phyloP scores from a whole-genome alignment of 805 yeast genomes.

The Debaryomyces maramus region DNA sequence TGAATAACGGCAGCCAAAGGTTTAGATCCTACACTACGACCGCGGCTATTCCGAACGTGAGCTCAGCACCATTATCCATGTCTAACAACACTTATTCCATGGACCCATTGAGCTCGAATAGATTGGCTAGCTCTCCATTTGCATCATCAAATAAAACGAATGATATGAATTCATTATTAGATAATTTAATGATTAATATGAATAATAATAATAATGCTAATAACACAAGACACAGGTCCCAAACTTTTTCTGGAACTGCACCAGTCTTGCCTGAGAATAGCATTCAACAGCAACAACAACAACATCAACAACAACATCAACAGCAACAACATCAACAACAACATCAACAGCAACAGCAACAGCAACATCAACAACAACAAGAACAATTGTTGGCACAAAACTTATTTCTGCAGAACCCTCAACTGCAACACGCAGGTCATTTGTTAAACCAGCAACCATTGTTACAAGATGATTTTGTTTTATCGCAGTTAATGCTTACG shows the following conservation, averaged over 20 bases:
- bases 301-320: slow-evolving; percentile 10
- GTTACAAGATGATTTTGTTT: slow-evolving; percentile 59
- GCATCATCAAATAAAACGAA: slow-evolving; percentile 18
- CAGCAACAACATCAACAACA: slow-evolving; percentile 10
- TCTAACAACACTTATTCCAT: slow-evolving; percentile 8
- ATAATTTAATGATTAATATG: slow-evolving; percentile 30
- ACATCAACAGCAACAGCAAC: slow-evolving; percentile 11
- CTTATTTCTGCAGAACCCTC: slow-evolving; percentile 4
- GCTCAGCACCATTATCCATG: slow-evolving; percentile 10
- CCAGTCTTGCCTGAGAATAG: slow-evolving; percentile 19
- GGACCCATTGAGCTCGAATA: slow-evolving; percentile 14
- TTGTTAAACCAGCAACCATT: slow-evolving; percentile 18
- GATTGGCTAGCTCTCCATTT: slow-evolving; percentile 25
- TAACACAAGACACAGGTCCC: slow-evolving; percentile 36
- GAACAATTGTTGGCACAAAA: background rate
- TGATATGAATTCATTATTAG: slow-evolving; percentile 31
- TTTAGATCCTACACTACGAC: slow-evolving; percentile 55
- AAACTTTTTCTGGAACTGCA: slow-evolving; percentile 40
- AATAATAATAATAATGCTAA: slow-evolving; percentile 10
- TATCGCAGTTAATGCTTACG: slow-evolving; percentile 58
- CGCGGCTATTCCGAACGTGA: slow-evolving; percentile 28
- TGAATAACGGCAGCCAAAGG: slow-evolving; percentile 25
- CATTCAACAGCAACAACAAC: slow-evolving; percentile 11
- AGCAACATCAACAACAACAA: slow-evolving; percentile 8
- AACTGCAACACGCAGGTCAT: slow-evolving; percentile 2